Evolutionary conservation across 164 flowering plant species (phyloP).

Genomic region (Vitis cinerea): DNA sequence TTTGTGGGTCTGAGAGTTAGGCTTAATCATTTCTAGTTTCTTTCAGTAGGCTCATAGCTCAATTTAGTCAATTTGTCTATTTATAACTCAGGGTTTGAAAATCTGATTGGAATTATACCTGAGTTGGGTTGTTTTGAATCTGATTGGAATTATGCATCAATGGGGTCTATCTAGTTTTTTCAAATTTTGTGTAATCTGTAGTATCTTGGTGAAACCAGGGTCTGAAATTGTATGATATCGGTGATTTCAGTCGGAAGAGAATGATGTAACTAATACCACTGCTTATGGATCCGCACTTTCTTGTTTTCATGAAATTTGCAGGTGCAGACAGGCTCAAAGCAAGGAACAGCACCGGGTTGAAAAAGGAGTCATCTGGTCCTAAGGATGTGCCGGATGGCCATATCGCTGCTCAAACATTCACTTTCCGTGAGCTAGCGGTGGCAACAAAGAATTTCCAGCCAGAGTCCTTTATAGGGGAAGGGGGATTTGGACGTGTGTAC

Average conservation of each 20-base stretch:
- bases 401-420: slow-evolving; percentile 61
- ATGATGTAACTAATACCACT: too few relatives aligned
- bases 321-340: slow-evolving; percentile 51
- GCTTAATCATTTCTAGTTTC: neutral
- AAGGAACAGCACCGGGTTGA: slow-evolving; percentile 39
- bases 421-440: slow-evolving; percentile 67
- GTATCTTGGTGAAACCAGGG: neutral
- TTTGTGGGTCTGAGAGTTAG: neutral
- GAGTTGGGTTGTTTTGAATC: neutral
- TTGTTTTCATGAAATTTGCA: slow-evolving; percentile 21
- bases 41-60: neutral
- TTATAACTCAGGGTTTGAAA: neutral
- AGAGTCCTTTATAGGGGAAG: slow-evolving; percentile 70
- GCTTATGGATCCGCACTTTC: neutral
- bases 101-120: too few relatives aligned
- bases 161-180: neutral
- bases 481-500: slow-evolving; percentile 75
- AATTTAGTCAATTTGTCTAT: neutral
- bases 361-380: slow-evolving; percentile 27
- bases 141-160: neutral
- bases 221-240: slow-evolving; percentile 1
- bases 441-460: slow-evolving; percentile 66
- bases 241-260: neutral
- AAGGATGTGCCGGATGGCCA: slow-evolving; percentile 41
- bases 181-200: neutral